Conservation (phyloP, 306 rosid genomes). For the Vigna angularis region DNA sequence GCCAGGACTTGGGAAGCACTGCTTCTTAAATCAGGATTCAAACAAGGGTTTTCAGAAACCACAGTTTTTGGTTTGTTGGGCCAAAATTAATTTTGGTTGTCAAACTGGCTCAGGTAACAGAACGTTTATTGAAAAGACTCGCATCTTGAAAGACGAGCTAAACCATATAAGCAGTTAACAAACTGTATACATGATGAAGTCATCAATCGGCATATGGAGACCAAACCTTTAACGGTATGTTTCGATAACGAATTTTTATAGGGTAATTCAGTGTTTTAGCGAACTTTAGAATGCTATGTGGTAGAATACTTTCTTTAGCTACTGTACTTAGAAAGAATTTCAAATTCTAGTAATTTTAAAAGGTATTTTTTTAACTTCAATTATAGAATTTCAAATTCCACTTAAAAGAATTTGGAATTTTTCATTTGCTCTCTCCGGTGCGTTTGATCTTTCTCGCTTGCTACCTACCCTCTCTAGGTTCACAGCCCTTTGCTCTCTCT, state of each 20-base stretch:
- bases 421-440: no score
- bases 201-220: not conserved
- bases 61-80: constrained; percentile 54
- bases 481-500: no score
- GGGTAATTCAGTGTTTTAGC: not conserved
- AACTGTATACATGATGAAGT: not conserved
- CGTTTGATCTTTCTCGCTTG: no score
- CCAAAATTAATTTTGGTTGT: constrained; percentile 32
- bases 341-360: no score
- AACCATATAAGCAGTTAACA: not conserved
- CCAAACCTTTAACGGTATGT: not conserved
- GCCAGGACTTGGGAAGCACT: constrained; percentile 68
- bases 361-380: not conserved
- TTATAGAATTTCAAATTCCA: not conserved
- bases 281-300: not conserved
- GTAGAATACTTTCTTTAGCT: no score
- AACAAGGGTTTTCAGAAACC: constrained; percentile 48
- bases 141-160: constrained; percentile 7
- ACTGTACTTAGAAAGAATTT: not conserved
- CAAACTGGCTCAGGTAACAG: not conserved
- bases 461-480: no score
- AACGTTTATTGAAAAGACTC: constrained; percentile 10
- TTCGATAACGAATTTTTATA: not conserved
- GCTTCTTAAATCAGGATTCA: constrained; percentile 50
- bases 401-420: no score